Evolutionary conservation across 805 yeast species (phyloP), one percentile per base, ranked within the genome.

Genomic region (Candida mattraensis): DNA sequence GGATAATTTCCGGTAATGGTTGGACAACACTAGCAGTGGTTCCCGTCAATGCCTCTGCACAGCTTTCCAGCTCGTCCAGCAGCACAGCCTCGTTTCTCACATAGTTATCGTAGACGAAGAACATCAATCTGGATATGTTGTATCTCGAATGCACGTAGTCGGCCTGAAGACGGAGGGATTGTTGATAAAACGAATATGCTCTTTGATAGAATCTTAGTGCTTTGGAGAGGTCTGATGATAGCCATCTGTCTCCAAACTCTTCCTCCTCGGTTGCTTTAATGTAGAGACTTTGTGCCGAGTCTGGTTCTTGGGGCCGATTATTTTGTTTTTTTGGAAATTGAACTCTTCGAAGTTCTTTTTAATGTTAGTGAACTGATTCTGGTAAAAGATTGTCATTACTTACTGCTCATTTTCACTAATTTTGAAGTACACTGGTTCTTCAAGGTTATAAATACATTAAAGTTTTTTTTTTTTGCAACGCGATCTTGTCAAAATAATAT

Each of bases 181-280:
- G 47, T 3, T 42, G 35, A 47, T 81, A 82, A 26, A 55, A 46
- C 8, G 51, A 54, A 42, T 65, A 73, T 0, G 87, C 82, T 33
- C 70, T 61, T 45, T 79, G 80, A 53, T 80, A 83, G 45, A 81
- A 81, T 24, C 89, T 55, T 9, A 83, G 55, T 0, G 80, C 74
- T 45, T 83, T 83, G 8, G 83, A 61, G 5, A 80, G 53, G 47
- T 83, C 89, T 0, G 86, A 76, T 1, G 76, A 65, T 5, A 76
- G 54, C 87, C 88, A 83, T 30, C 89, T 56, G 50, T 83, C 89
- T 0, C 87, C 91, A n/a, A 76, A 70, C 40, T 83, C 89, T 51
- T 83, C 91, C 37, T 76, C 78, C 8, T 63, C 64, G 1, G 79
- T 66, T 1, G 79, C 91, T 33, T 61, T 61, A 20, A 74, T 78